phyloP scores from a whole-genome alignment of 768 basidiomycete species.

The Boletus speciosus region DNA sequence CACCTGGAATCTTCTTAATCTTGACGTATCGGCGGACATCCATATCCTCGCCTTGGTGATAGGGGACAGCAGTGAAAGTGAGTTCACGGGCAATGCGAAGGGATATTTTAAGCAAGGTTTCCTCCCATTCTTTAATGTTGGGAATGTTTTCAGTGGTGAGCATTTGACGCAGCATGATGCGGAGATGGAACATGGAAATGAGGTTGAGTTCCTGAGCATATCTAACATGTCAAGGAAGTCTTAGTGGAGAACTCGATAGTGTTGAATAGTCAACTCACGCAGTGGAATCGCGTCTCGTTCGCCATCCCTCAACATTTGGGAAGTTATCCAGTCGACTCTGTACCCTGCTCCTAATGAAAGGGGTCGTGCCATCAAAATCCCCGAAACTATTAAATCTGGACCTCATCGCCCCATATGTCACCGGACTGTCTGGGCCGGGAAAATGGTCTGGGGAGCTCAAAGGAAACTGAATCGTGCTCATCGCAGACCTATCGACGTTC shows the following conservation, averaged over 20 bases:
- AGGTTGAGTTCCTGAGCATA: slow-evolving; percentile 82
- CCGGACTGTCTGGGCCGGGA: slow-evolving; percentile 51
- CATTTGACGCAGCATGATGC: slow-evolving; percentile 89
- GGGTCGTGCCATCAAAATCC: slow-evolving; percentile 69
- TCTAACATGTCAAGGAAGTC: slow-evolving; percentile 34
- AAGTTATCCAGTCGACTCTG: slow-evolving; percentile 70
- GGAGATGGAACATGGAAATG: slow-evolving; percentile 85
- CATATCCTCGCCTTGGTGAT: slow-evolving; percentile 88
- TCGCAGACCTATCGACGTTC: slow-evolving; percentile 43
- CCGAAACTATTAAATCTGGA: slow-evolving; percentile 69
- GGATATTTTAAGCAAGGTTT: slow-evolving; percentile 73
- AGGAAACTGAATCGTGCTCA: slow-evolving; percentile 79
- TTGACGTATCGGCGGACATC: slow-evolving; percentile 94
- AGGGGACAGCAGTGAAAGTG: slow-evolving; percentile 66
- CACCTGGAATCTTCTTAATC: slow-evolving; percentile 98
- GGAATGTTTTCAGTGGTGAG: slow-evolving; percentile 79
- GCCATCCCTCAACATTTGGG: slow-evolving; percentile 67
- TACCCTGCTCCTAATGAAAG: slow-evolving; percentile 81
- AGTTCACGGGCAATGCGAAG: slow-evolving; percentile 83
- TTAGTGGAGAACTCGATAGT: slow-evolving; percentile 4
- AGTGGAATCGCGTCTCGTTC: slow-evolving; percentile 83
- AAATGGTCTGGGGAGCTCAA: slow-evolving; percentile 70
- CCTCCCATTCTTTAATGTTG: slow-evolving; percentile 85
- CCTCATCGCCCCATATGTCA: slow-evolving; percentile 44
- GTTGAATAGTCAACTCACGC: slow-evolving; percentile 53